Conservation (phyloP, 371 early-diverging fungal species). For the Mortierella polycephala region DNA sequence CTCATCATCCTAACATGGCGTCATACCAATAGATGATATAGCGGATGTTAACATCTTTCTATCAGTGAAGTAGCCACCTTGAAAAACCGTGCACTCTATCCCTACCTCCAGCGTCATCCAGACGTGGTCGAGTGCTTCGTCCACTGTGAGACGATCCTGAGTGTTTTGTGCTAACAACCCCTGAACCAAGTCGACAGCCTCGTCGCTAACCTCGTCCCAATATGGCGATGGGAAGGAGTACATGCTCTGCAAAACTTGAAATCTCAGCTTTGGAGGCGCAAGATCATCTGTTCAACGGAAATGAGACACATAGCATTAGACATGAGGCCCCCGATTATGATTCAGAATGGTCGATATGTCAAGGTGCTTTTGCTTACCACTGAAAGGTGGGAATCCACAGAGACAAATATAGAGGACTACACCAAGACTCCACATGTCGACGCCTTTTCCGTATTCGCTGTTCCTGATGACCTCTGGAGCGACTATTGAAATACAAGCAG, state of each 20-base stretch:
- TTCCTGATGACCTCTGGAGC: conserved; percentile 94
- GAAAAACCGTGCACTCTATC: not conserved
- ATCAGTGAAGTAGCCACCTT: not conserved
- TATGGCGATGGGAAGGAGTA: conserved; percentile 84
- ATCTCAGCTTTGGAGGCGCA: conserved; percentile 60
- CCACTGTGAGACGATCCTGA: conserved; percentile 39
- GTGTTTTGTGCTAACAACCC: conserved; percentile 67
- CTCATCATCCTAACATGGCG: conserved; percentile 26
- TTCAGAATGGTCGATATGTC: not conserved
- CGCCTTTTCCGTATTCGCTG: conserved; percentile 82
- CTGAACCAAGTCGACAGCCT: conserved; percentile 72
- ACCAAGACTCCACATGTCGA: conserved; percentile 99
- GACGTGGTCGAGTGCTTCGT: conserved; percentile 49
- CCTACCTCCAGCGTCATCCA: conserved; percentile 54
- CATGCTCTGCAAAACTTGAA: conserved; percentile 83
- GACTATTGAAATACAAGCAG: conserved; percentile 53
- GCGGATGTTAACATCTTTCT: not conserved
- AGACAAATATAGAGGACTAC: conserved; percentile 98
- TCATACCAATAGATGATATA: not conserved
- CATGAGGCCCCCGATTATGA: not conserved
- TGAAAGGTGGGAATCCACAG: conserved; percentile 96
- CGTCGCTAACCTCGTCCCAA: conserved; percentile 86
- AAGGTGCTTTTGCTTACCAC: conserved; percentile 51
- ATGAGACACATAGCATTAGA: not conserved
- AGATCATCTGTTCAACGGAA: conserved; percentile 53